A percentile compares a stretch with the other conserved stretches of the same genome.
Conservation (phyloP, 352 stramenopile species). For the Plasmopara muralis region DNA sequence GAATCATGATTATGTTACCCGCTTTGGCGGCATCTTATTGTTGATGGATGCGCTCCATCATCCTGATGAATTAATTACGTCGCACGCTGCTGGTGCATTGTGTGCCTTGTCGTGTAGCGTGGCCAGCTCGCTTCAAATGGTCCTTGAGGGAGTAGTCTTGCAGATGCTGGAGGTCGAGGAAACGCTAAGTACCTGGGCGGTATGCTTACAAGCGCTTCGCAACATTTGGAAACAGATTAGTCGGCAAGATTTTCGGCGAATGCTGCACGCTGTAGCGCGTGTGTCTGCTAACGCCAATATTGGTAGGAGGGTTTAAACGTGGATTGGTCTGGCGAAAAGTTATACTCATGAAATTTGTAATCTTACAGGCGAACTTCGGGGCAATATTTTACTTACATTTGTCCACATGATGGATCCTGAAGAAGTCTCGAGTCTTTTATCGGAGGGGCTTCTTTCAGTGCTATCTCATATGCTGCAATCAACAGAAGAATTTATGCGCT, state of each 20-base stretch:
- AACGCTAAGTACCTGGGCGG: slow-evolving; percentile 61
- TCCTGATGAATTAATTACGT: slow-evolving; percentile 54
- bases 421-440: slow-evolving; percentile 64
- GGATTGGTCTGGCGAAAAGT: background rate
- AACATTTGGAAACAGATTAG: slow-evolving; percentile 89
- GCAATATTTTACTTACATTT: slow-evolving; percentile 83
- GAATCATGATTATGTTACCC: slow-evolving; percentile 83
- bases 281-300: slow-evolving; percentile 74
- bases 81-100: slow-evolving; percentile 65
- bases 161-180: slow-evolving; percentile 87
- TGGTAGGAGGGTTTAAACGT: slow-evolving; percentile 22
- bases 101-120: slow-evolving; percentile 75
- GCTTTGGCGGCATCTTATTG: slow-evolving; percentile 59
- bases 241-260: slow-evolving; percentile 73
- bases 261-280: slow-evolving; percentile 76
- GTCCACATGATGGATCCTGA: slow-evolving; percentile 85
- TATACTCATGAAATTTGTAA: slow-evolving; percentile 4
- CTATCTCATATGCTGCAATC: slow-evolving; percentile 80
- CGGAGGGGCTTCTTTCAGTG: slow-evolving; percentile 71
- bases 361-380: slow-evolving; percentile 56
- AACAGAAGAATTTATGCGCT: slow-evolving; percentile 61
- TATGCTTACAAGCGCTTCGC: slow-evolving; percentile 71
- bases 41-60: slow-evolving; percentile 69
- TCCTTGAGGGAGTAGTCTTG: slow-evolving; percentile 81
- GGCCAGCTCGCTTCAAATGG: slow-evolving; percentile 78